Percentiles rank a stretch among this genome's conserved stretches.
phyloP scores from a whole-genome alignment of 371 early-diverging fungal genomes.

The Mycotypha africana region DNA sequence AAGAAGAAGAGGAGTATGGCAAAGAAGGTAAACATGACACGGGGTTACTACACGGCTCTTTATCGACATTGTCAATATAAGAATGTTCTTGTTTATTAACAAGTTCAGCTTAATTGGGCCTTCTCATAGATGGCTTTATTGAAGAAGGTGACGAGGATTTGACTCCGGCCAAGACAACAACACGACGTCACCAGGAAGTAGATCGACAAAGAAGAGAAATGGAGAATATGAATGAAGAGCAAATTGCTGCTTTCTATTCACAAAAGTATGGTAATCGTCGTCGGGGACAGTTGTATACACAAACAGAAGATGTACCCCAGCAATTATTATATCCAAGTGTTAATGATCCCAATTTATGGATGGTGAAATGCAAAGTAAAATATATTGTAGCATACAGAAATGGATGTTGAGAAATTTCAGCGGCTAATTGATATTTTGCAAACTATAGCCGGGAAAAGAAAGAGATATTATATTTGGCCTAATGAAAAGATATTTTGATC shows the following conservation, averaged over 20 bases:
- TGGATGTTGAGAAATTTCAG: too few species aligned
- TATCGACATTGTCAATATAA: background rate
- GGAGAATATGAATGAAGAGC: conserved; percentile 81
- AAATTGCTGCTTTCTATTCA: conserved; percentile 73
- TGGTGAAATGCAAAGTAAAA: conserved; percentile 79
- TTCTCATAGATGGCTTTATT: conserved; percentile 60
- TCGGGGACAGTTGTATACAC: conserved; percentile 42
- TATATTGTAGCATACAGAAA: background rate
- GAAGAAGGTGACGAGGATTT: conserved; percentile 63
- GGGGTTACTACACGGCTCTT: too few species aligned
- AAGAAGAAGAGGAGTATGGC: conserved; percentile 65
- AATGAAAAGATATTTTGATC: conserved; percentile 75
- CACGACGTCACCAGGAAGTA: conserved; percentile 57
- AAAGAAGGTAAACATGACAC: conserved; percentile 36
- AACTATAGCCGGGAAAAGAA: conserved; percentile 76
- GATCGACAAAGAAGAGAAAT: conserved; percentile 61
- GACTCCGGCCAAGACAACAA: conserved; percentile 49
- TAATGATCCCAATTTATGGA: conserved; percentile 92
- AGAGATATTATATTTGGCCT: conserved; percentile 78
- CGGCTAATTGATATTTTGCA: too few species aligned
- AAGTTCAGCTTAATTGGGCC: too few species aligned
- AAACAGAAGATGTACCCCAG: conserved; percentile 75
- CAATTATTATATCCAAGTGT: conserved; percentile 81
- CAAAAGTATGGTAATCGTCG: conserved; percentile 71
- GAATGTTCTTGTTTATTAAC: background rate